Conservation (phyloP, 1,284 basidiomycete genomes). For the Leucoagaricus sp. region DNA sequence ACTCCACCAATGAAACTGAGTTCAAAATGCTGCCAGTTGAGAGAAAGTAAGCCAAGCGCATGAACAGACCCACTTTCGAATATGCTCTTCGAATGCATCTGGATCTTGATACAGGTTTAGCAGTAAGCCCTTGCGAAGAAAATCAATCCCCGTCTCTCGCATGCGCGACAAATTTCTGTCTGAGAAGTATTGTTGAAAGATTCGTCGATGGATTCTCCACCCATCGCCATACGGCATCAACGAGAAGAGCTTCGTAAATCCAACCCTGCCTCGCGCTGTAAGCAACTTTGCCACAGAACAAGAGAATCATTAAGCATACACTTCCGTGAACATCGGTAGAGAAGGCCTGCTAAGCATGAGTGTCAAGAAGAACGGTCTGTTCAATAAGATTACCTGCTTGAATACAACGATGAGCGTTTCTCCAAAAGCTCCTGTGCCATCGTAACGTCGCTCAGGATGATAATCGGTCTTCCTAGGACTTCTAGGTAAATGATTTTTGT, state of each 20-base stretch:
- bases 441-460: slow-evolving; percentile 9
- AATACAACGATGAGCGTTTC: neutral
- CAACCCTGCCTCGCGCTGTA: neutral
- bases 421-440: slow-evolving; percentile 8
- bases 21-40: neutral
- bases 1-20: neutral
- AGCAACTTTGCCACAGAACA: too few species aligned
- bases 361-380: neutral
- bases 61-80: neutral
- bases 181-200: slow-evolving; percentile 22
- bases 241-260: slow-evolving; percentile 1
- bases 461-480: slow-evolving; percentile 7
- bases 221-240: slow-evolving; percentile 18
- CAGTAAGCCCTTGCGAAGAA: slow-evolving; percentile 14
- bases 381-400: neutral
- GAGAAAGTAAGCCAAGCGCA: neutral
- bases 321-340: neutral
- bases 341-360: neutral
- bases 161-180: slow-evolving; percentile 4
- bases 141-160: slow-evolving; percentile 6
- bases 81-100: neutral
- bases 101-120: slow-evolving; percentile 1
- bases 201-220: slow-evolving; percentile 20
- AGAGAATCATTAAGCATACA: neutral
- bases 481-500: slow-evolving; percentile 10